Conservation (phyloP, 768 basidiomycete genomes). For the Boletus rufocinnamomeus region DNA sequence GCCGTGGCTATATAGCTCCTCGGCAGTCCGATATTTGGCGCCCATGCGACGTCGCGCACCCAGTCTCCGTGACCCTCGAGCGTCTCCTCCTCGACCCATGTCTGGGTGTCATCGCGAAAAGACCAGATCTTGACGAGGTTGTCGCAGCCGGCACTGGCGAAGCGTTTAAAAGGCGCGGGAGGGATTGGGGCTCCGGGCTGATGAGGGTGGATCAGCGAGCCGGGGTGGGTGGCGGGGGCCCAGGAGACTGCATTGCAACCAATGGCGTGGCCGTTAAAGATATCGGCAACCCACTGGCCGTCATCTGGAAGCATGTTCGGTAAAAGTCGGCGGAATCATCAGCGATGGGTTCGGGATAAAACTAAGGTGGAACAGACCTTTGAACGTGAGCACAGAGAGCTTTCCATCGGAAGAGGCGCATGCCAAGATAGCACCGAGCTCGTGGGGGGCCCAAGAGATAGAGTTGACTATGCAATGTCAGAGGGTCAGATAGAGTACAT, state of each 20-base stretch:
- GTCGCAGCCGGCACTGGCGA: conserved; percentile 95
- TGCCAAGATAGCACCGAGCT: conserved; percentile 93
- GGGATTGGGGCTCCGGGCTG: conserved; percentile 40
- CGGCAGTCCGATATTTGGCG: conserved; percentile 93
- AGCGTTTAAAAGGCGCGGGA: conserved; percentile 76
- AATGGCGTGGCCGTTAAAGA: conserved; percentile 94
- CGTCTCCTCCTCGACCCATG: conserved; percentile 89
- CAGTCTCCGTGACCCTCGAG: conserved; percentile 95
- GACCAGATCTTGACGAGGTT: conserved; percentile 95
- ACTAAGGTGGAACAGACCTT: conserved; percentile 61
- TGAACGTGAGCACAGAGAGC: conserved; percentile 94
- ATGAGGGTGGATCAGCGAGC: conserved; percentile 77
- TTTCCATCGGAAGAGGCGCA: conserved; percentile 98
- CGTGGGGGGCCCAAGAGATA: conserved; percentile 98
- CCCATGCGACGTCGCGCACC: conserved; percentile 99
- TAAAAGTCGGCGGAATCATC: not conserved
- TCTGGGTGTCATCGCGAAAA: conserved; percentile 82
- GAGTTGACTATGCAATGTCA: conserved; percentile 75
- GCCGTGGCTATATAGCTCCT: conserved; percentile 95
- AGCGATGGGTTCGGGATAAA: not conserved
- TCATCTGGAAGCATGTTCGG: conserved; percentile 61
- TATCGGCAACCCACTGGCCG: conserved; percentile 93
- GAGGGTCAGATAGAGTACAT: not conserved
- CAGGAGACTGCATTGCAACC: conserved; percentile 98
- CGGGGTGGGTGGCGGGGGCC: conserved; percentile 90